These are phyloP conservation scores for Colletotrichum zoysiae DNA, from an alignment of 2,329 filamentous ascomycete genomes.

Conservation along the genomic window DNA sequence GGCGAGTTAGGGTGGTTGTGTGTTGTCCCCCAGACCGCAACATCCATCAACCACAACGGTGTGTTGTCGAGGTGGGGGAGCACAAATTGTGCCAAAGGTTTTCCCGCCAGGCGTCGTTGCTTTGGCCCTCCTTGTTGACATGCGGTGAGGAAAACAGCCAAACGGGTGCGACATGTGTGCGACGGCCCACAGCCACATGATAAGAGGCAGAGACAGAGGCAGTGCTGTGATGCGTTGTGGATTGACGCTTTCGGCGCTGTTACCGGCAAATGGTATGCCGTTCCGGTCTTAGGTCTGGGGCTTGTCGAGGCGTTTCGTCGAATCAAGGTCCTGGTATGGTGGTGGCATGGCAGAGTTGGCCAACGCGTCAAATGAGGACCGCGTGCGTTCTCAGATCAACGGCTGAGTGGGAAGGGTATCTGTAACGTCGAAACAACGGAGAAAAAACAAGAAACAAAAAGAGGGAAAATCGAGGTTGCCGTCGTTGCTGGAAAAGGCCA, in stretches of 20 bases:
- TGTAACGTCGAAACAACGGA: constrained; percentile 10
- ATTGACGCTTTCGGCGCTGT: constrained; percentile 26
- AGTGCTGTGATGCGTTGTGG: neutral
- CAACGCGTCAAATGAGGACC: neutral
- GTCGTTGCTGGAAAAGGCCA: neutral
- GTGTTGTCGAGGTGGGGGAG: neutral
- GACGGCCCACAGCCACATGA: constrained; percentile 27
- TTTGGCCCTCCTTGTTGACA: neutral
- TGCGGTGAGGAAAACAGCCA: neutral
- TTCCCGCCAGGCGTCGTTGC: neutral
- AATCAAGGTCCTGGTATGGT: constrained; percentile 12
- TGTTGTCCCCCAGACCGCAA: constrained; percentile 3
- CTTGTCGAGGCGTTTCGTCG: constrained; percentile 9
- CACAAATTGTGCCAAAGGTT: neutral
- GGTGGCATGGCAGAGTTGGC: neutral
- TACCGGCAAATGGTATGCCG: constrained; percentile 20
- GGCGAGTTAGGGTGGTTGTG: neutral
- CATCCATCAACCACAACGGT: neutral
- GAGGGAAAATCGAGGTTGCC: constrained; percentile 5
- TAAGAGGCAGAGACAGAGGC: too few species aligned
- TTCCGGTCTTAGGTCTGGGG: constrained; percentile 27
- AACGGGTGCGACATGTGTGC: constrained; percentile 25
- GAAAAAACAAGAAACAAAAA: neutral
- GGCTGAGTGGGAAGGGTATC: constrained; percentile 14
- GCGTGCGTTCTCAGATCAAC: constrained; percentile 16